Evolutionary conservation across 306 rosid species (phyloP), one percentile per base, ranked within the genome.

Genomic region (Rosa multiflora): DNA sequence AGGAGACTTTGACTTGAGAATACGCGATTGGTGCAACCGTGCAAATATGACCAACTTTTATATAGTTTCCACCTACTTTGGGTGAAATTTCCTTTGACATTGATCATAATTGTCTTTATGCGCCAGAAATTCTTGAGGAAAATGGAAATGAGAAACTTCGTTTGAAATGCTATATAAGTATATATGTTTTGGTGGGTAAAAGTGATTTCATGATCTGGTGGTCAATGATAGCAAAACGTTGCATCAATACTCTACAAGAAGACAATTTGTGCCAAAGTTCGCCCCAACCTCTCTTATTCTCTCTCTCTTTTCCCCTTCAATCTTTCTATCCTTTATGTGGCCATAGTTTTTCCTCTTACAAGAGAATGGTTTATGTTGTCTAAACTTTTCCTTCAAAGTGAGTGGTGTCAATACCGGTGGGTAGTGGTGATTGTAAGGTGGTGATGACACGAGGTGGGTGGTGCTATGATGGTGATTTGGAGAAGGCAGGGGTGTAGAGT

Each of bases 151-250:
- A 53, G 67, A 32, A 5, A 37, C 69, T 32, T 59, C 12, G 1
- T 11, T 26, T 11, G 20, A 26, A 55, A 63, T 21, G 21, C 70
- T 37, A 35, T 15, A 14, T 12, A 20, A n/a, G 23, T 37, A 35
- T 15, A 14, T 12, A 20, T 40, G 23, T 58, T 56, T 56, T 64
- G 68, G 13, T 2, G 39, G 52, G 51, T 55, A 52, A 21, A 73
- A 55, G 29, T 42, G 13, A 74, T 74, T 74, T 55, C 66, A 55
- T 37, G 51, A 55, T 55, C 55, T 53, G 67, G 52, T 73, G 77
- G 77, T 55, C 67, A 74, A 40, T 40, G 77, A 74, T 40, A n/a
- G 77, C 67, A 74, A 55, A 56, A 56, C 46, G 77, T 74, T 40
- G 67, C 68, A 74, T 37, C 67, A n/a, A 15, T 37, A 35, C 12